phyloP scores from a whole-genome alignment of 495 filamentous ascomycete genomes.

The Endocarpon pusillum region DNA sequence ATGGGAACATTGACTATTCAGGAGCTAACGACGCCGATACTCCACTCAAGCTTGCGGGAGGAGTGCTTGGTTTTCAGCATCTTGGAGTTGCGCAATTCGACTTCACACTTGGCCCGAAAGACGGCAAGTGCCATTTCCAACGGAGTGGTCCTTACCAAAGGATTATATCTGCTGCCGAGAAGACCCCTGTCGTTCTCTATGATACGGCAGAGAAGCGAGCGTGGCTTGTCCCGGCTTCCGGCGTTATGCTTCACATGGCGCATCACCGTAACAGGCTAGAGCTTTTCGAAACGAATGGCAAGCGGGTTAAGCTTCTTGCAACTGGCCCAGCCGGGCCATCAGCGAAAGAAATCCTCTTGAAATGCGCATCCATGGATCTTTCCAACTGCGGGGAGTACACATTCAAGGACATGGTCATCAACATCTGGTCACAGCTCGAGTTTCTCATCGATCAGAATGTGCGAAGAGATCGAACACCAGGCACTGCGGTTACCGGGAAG shows the following conservation, averaged over 20 bases:
- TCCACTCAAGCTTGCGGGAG: conserved; percentile 4
- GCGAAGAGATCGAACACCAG: neutral
- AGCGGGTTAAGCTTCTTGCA: conserved; percentile 1
- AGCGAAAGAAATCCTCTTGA: neutral
- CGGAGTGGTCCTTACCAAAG: conserved; percentile 6
- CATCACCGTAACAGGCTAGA: conserved; percentile 6
- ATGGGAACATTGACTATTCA: conserved; percentile 12
- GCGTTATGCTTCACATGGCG: conserved; percentile 12
- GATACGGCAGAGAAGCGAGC: conserved; percentile 8
- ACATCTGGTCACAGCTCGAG: conserved; percentile 12
- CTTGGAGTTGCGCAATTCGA: conserved; percentile 5
- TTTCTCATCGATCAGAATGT: conserved; percentile 11
- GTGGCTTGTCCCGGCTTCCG: conserved; percentile 10
- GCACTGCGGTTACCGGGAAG: conserved; percentile 3
- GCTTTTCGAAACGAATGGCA: conserved; percentile 4
- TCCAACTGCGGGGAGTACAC: conserved; percentile 5
- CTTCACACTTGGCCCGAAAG: conserved; percentile 11
- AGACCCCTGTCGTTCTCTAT: conserved; percentile 9
- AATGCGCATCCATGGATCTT: neutral
- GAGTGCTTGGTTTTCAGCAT: conserved; percentile 7
- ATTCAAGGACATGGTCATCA: conserved; percentile 8
- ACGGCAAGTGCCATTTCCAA: conserved; percentile 8
- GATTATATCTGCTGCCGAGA: conserved; percentile 7
- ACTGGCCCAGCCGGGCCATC: neutral
- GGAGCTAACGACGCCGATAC: conserved; percentile 3